Conservation (phyloP, 83 land plant species). For the Thuja plicata region DNA sequence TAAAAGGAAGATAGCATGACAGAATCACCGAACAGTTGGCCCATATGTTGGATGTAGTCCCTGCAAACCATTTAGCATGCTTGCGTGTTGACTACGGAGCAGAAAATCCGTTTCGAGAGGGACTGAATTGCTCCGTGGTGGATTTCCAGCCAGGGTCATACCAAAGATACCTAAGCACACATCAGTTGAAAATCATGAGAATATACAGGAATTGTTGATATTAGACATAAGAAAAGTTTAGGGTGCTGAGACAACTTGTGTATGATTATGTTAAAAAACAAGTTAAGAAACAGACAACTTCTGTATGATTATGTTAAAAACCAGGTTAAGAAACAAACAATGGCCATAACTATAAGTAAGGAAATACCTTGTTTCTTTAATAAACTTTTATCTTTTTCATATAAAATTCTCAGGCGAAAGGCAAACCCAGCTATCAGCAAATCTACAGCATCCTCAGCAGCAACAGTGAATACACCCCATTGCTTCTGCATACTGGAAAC, state of each 20-base stretch:
- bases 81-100: conserved; percentile 71
- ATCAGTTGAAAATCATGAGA: neutral
- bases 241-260: neutral
- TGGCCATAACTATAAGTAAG: neutral
- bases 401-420: conserved; percentile 65
- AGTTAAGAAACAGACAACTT: conserved; percentile 3
- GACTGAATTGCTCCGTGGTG: conserved; percentile 14
- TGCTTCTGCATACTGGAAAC: conserved; percentile 48
- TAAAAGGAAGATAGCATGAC: neutral
- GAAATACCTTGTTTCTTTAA: conserved; percentile 28
- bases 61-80: conserved; percentile 85
- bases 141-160: neutral
- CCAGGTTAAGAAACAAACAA: conserved; percentile 3
- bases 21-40: conserved; percentile 76
- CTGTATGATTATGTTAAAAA: conserved; percentile 20
- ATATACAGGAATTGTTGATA: neutral
- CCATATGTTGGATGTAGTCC: conserved; percentile 73
- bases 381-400: conserved; percentile 56
- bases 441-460: conserved; percentile 82
- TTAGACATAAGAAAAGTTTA: neutral
- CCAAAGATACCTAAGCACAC: conserved; percentile 9
- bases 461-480: conserved; percentile 53
- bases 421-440: conserved; percentile 81
- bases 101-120: conserved; percentile 49
- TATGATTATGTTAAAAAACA: conserved; percentile 21